Conservation (phyloP, 371 early-diverging fungal species). For the Apophysomyces ossiformis region DNA sequence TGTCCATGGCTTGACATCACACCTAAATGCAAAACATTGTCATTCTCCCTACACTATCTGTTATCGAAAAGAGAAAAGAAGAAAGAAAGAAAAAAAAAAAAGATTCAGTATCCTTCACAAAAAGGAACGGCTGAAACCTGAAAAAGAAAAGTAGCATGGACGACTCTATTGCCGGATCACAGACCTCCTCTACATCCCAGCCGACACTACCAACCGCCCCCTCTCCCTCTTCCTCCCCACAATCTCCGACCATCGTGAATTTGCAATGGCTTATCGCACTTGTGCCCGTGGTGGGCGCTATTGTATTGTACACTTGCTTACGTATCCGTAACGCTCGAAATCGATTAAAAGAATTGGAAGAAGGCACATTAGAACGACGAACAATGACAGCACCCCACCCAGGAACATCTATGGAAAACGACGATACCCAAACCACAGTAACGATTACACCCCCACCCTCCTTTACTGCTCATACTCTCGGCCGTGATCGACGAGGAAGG, state of each 20-base stretch:
- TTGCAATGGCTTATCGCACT: conserved; percentile 29
- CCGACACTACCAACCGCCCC: conserved; percentile 11
- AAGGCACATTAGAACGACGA: not conserved
- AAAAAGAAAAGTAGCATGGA: not conserved
- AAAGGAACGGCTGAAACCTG: conserved; percentile 3
- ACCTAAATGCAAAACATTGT: not conserved
- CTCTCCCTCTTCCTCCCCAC: not conserved
- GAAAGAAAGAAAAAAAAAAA: conserved; percentile 3
- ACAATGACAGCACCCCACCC: not conserved
- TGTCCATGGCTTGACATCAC: too few relatives aligned
- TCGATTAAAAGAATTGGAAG: conserved; percentile 8
- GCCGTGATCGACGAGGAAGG: conserved; percentile 1
- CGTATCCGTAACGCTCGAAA: conserved; percentile 13
- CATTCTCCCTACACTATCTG: not conserved
- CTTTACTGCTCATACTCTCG: conserved; percentile 1
- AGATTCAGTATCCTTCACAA: not conserved
- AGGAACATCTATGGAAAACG: not conserved
- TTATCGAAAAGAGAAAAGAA: not conserved
- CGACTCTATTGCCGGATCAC: not conserved
- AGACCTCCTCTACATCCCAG: not conserved
- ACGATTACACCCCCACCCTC: not conserved
- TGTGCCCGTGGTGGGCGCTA: conserved; percentile 16
- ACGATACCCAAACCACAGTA: not conserved
- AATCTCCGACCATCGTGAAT: conserved; percentile 1
- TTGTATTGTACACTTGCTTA: conserved; percentile 14